A percentile compares a stretch with the other conserved stretches of the same genome.
Evolutionary conservation across 495 filamentous ascomycete genomes (phyloP).

Genomic region (Penicillium manginii): DNA sequence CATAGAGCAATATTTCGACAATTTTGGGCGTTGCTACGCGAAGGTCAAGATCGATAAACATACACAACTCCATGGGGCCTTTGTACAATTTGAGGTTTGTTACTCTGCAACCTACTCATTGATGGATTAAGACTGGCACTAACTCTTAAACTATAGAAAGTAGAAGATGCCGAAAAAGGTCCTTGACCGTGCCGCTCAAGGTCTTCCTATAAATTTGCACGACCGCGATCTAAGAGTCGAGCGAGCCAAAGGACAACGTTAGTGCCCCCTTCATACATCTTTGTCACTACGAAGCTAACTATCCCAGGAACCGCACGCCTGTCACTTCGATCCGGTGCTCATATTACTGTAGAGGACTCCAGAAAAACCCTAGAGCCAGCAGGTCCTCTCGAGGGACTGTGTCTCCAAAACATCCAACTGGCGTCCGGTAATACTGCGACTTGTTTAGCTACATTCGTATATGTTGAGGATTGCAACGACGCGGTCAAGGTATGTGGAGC

Average conservation of each 20-base stretch:
- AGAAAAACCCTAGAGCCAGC: constrained; percentile 1
- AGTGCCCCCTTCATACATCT: background rate
- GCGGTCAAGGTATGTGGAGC: constrained; percentile 22
- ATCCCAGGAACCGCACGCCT: constrained; percentile 24
- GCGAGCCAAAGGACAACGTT: constrained; percentile 24
- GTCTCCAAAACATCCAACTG: background rate
- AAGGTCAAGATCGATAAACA: constrained; percentile 29
- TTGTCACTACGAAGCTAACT: constrained; percentile 1
- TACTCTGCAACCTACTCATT: background rate
- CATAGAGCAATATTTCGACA: constrained; percentile 14
- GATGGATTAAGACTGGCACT: background rate
- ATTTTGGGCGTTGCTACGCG: constrained; percentile 22
- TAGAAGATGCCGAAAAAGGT: constrained; percentile 18
- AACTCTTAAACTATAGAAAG: constrained; percentile 9
- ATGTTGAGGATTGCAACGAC: constrained; percentile 27
- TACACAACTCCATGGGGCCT: constrained; percentile 23
- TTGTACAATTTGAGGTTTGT: constrained; percentile 30
- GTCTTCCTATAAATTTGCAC: constrained; percentile 4
- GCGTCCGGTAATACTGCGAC: constrained; percentile 7
- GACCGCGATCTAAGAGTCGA: constrained; percentile 23
- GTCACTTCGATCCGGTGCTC: constrained; percentile 16
- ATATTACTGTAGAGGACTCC: constrained; percentile 13
- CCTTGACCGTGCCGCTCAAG: constrained; percentile 2
- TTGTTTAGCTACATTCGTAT: constrained; percentile 27
- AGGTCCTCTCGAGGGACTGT: constrained; percentile 17